phyloP scores from a whole-genome alignment of 257 asterid genomes.

The Scutellaria minor region DNA sequence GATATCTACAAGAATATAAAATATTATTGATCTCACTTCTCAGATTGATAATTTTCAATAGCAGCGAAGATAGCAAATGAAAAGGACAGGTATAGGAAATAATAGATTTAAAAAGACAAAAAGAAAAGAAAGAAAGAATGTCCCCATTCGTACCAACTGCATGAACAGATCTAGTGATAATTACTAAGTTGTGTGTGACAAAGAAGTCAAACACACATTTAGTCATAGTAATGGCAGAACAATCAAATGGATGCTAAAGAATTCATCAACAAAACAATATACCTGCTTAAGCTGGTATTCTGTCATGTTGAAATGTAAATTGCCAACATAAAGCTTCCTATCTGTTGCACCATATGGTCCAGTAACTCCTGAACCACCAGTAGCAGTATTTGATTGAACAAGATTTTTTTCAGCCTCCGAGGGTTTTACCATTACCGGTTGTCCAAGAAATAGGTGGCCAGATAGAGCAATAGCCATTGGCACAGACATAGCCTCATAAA shows the following conservation, averaged over 20 bases:
- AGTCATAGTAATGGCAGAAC: neutral
- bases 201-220: neutral
- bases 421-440: conserved; percentile 98
- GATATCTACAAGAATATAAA: conserved; percentile 47
- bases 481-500: conserved; percentile 94
- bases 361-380: conserved; percentile 70
- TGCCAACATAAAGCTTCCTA: conserved; percentile 91
- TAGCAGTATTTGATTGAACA: conserved; percentile 81
- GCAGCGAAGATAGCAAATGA: neutral
- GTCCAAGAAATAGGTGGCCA: conserved; percentile 93
- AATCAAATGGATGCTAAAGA: conserved; percentile 19
- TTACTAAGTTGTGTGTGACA: neutral
- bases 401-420: conserved; percentile 99
- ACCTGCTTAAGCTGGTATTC: conserved; percentile 97
- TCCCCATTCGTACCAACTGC: neutral
- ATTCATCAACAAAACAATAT: conserved; percentile 9
- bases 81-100: neutral
- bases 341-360: conserved; percentile 96
- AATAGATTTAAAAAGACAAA: neutral
- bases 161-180: conserved; percentile 18
- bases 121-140: neutral
- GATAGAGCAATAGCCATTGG: conserved; percentile 98
- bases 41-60: neutral
- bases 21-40: neutral
- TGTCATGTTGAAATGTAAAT: conserved; percentile 94